Evolutionary conservation across 2,329 filamentous ascomycete species (phyloP), one percentile per base, ranked within the genome.

Genomic region (Corynespora cassiicola): DNA sequence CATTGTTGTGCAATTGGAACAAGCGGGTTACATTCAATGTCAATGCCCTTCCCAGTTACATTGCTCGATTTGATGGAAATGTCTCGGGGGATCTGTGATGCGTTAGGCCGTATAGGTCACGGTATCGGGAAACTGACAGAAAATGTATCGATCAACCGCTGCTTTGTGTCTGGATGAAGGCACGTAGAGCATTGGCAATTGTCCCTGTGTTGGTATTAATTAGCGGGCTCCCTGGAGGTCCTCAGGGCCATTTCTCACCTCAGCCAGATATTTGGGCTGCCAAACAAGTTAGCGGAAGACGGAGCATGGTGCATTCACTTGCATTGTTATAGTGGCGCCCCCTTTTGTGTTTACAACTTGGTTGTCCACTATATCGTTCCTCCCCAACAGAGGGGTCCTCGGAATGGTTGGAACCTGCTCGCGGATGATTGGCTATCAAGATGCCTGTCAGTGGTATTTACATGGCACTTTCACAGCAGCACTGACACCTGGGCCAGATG

Each of bases 171-270:
- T 39, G 80, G 79, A 63, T 90, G 85, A 16, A 87, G 75, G 59
- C 87, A 90, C 43, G 72, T 63, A 1, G 66, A 54, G 59, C 87
- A 91, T 42, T 82, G 84, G 58, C 87, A 91, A 56, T 88, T 86
- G 54, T 90, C 87, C 47, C 86, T 85, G 16, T 50, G n/a, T 63
- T 14, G 57, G 44, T 7, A 47, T 44, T 2, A 12, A 12, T 21
- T n/a, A n/a, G n/a, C n/a, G n/a, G n/a, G n/a, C n/a, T n/a, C n/a
- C n/a, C n/a, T n/a, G n/a, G n/a, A n/a, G n/a, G n/a, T n/a, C n/a
- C n/a, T n/a, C n/a, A n/a, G n/a, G n/a, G n/a, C n/a, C n/a, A n/a
- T 2, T 23, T 24, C 44, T 29, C 22, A 62, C 60, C 65, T 54
- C 16, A 68, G 47, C 65, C 65, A 68, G 23, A 66, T 52, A 44